Base-by-base conservation (phyloP, 1,284 basidiomycete genomes). In the Moniliella sp. region DNA sequence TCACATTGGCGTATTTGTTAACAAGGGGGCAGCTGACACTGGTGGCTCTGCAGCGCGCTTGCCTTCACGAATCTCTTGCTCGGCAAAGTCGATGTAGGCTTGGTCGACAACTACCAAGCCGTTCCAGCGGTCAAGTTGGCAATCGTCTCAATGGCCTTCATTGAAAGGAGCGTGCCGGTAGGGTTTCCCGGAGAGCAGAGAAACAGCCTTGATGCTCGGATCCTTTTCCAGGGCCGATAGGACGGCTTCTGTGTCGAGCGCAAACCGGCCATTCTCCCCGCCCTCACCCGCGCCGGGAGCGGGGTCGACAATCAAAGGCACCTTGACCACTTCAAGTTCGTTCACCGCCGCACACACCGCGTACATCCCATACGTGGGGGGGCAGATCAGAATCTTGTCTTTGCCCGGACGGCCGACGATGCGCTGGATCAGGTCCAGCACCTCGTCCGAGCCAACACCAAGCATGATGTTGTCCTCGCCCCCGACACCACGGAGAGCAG, bases 301-400 rank as follows among this genome's bases (percentile, higher is more conserved):
- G 8, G n/a, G 8, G n/a, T 23, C 72, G 11, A 81, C 67, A 35
- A 78, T 69, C 4, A 97, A 64, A 2, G 76, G 75, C 2, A 82
- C 75, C 53, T 78, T 75, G 31, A 86, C 73, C 3, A 91, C 66
- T 0, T 71, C 76, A 3, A 93, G 67, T 56, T 97, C 91, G 57
- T 97, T 99, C 33, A 97, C 76, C 48, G 86, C 77, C 4, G 88
- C 91, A 40, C 78, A 83, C 1, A 97, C 88, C 12, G 69, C 63
- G 64, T 97, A 97, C 88, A 97, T 97, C 14, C 88, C 88, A 57
- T 97, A 97, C 4, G 88, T 94, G 2, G 91, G 91, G 2, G 88
- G 91, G 4, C 62, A 64, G 27, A 65, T 59, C 28, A 58, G 34
- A 25, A 62, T 56, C 73, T 77, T 78, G 56, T 94, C 80, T 40